A percentile compares a stretch with the other conserved stretches of the same genome.
phyloP scores from a whole-genome alignment of 1,139 yeast genomes.

The Entelexis paramagnoliae region DNA sequence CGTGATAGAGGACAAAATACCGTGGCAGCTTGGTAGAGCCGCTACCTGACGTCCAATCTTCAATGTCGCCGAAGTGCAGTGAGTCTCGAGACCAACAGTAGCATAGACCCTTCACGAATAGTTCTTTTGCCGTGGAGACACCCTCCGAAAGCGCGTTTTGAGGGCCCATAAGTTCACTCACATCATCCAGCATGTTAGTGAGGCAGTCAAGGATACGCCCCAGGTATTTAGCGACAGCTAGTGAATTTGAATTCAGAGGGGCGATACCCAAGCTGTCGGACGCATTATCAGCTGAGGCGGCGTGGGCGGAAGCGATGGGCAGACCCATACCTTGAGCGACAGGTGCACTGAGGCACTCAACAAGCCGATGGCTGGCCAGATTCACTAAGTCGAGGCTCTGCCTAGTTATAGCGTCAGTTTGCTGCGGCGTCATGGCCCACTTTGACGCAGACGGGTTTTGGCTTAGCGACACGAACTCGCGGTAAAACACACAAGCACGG shows the following conservation, averaged over 20 bases:
- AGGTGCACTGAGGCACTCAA: slow-evolving; percentile 14
- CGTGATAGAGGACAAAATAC: slow-evolving; percentile 18
- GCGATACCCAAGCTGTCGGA: slow-evolving; percentile 38
- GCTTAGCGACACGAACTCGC: slow-evolving; percentile 21
- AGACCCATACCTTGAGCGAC: slow-evolving; percentile 8
- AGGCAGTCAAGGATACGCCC: slow-evolving; percentile 36
- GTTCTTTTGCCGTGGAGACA: slow-evolving; percentile 35
- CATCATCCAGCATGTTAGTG: slow-evolving; percentile 30
- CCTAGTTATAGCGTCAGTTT: slow-evolving; percentile 9
- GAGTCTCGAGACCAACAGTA: slow-evolving; percentile 45
- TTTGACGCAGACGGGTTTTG: slow-evolving; percentile 12
- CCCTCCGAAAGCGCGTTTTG: slow-evolving; percentile 20
- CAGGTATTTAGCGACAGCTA: slow-evolving; percentile 44
- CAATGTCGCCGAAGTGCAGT: slow-evolving; percentile 36
- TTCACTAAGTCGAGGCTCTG: slow-evolving; percentile 16
- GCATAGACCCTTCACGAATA: slow-evolving; percentile 40
- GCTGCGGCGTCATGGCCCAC: slow-evolving; percentile 16
- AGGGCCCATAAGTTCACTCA: slow-evolving; percentile 38
- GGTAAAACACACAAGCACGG: slow-evolving; percentile 40
- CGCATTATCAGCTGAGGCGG: neutral
- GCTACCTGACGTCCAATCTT: slow-evolving; percentile 32
- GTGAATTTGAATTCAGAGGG: slow-evolving; percentile 52
- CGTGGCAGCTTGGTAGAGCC: slow-evolving; percentile 9
- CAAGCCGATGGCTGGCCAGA: slow-evolving; percentile 8
- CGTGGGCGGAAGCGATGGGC: slow-evolving; percentile 16